These are phyloP conservation scores for Digitaria exilis DNA, from an alignment of 202 grass and related monocot species.

Conservation along the genomic window DNA sequence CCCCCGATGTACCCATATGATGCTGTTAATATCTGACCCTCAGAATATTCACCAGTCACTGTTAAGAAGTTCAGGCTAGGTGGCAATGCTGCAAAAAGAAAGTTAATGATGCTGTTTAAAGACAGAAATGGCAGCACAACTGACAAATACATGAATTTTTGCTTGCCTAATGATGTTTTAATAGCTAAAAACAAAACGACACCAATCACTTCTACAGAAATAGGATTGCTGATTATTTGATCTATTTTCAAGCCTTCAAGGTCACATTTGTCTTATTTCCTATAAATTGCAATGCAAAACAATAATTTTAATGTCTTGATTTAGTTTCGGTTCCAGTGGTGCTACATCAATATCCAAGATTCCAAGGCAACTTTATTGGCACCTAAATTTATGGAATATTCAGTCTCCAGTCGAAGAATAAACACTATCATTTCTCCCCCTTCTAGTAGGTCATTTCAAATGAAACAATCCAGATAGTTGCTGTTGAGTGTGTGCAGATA, in stretches of 20 bases:
- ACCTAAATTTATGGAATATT: background rate
- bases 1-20: constrained; percentile 98
- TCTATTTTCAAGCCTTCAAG: background rate
- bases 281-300: background rate
- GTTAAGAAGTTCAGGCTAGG: constrained; percentile 95
- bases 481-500: background rate
- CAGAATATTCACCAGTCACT: constrained; percentile 86
- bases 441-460: constrained; percentile 24
- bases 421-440: background rate
- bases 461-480: constrained; percentile 3
- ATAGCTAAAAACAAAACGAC: constrained; percentile 23
- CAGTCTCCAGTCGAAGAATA: background rate
- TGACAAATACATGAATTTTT: constrained; percentile 17
- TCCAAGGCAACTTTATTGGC: constrained; percentile 18
- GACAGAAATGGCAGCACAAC: constrained; percentile 24
- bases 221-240: background rate
- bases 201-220: background rate
- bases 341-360: background rate
- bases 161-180: constrained; percentile 13
- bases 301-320: background rate
- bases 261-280: background rate
- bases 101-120: constrained; percentile 20
- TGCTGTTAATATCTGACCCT: constrained; percentile 85
- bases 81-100: constrained; percentile 72
- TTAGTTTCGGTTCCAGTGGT: background rate